Conservation (phyloP, 805 yeast genomes). For the Tetrapisispora fleetii region DNA sequence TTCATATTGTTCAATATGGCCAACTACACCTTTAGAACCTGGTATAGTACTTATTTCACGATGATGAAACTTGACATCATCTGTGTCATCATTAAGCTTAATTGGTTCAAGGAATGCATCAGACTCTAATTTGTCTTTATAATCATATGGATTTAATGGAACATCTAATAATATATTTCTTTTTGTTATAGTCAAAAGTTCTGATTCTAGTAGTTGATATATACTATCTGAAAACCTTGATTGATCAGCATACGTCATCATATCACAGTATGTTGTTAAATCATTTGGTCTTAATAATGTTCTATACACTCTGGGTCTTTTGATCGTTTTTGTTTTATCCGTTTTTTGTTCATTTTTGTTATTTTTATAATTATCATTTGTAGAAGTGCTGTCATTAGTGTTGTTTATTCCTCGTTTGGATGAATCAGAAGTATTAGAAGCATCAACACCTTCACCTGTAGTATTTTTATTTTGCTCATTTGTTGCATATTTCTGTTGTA, state of each 20-base stretch:
- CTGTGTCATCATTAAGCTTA: constrained; percentile 30
- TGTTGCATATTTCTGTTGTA: neutral
- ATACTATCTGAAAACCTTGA: constrained; percentile 69
- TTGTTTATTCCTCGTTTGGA: neutral
- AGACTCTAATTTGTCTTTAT: constrained; percentile 30
- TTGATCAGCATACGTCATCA: constrained; percentile 76
- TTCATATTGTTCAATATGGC: constrained; percentile 48
- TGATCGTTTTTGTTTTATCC: constrained; percentile 12
- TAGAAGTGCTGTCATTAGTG: neutral
- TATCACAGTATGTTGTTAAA: constrained; percentile 71
- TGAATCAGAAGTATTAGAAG: neutral
- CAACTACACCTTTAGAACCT: constrained; percentile 33
- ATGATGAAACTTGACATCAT: constrained; percentile 29
- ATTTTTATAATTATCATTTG: neutral
- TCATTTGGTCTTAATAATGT: constrained; percentile 75
- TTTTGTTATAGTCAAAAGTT: constrained; percentile 65
- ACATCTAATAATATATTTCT: constrained; percentile 69
- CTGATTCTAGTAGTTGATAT: constrained; percentile 80
- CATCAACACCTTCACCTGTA: neutral
- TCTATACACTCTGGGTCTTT: constrained; percentile 63
- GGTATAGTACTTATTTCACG: constrained; percentile 33
- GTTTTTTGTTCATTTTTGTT: neutral
- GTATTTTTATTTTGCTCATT: neutral
- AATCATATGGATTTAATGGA: constrained; percentile 55
- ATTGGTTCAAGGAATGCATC: constrained; percentile 34